Percentiles rank a stretch among this genome's conserved stretches.
phyloP scores from a whole-genome alignment of 192 early-diverging fungal genomes.

The Umbelopsis sp. region DNA sequence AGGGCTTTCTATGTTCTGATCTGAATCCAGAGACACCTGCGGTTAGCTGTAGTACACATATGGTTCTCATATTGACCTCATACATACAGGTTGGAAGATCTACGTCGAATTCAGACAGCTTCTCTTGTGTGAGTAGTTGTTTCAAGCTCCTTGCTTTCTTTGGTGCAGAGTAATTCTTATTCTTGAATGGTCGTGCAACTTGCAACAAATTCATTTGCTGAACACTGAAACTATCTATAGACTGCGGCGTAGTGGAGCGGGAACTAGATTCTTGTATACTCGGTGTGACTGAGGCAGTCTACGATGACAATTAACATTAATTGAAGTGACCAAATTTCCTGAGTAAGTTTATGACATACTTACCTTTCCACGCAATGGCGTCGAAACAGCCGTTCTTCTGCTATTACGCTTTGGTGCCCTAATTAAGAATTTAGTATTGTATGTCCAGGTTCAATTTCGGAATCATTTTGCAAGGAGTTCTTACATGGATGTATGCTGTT shows the following conservation, averaged over 20 bases:
- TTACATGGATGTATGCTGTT: too few relatives aligned
- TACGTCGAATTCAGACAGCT: slow-evolving; percentile 53
- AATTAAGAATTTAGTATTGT: background rate
- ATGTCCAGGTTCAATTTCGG: background rate
- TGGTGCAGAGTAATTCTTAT: slow-evolving; percentile 56
- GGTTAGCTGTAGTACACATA: background rate
- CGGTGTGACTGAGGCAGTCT: background rate
- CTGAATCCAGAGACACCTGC: slow-evolving; percentile 32
- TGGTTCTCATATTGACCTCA: background rate
- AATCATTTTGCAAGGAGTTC: too few relatives aligned
- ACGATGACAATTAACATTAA: background rate
- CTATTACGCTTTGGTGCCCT: slow-evolving; percentile 15
- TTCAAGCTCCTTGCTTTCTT: slow-evolving; percentile 81
- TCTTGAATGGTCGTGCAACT: slow-evolving; percentile 67
- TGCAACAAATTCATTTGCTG: slow-evolving; percentile 7
- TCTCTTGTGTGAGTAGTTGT: slow-evolving; percentile 77
- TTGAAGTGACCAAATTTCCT: background rate
- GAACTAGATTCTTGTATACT: background rate
- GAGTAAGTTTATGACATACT: background rate
- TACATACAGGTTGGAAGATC: slow-evolving; percentile 68
- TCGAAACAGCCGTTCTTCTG: background rate
- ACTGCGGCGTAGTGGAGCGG: background rate
- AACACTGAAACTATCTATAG: background rate
- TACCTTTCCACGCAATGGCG: background rate
- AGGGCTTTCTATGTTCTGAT: slow-evolving; percentile 82